These are phyloP conservation scores for Lactarius vividus DNA, from an alignment of 768 basidiomycete genomes.

Conservation along the genomic window DNA sequence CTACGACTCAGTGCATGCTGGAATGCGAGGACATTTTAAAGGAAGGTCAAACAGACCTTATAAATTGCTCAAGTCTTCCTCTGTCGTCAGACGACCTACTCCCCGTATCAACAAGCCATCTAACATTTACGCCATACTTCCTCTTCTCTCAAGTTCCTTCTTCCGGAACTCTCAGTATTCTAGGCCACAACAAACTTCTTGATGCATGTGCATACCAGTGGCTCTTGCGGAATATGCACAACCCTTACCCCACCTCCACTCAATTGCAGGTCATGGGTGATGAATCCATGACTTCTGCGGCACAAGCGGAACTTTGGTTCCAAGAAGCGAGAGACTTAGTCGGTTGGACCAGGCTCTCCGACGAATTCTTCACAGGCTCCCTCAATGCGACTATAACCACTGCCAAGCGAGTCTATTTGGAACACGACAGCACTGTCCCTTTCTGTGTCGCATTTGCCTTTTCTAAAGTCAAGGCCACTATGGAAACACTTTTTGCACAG, in stretches of 20 bases:
- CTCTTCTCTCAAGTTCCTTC: not conserved
- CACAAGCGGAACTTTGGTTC: constrained; percentile 26
- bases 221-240: constrained; percentile 38
- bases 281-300: constrained; percentile 7
- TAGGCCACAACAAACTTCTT: constrained; percentile 7
- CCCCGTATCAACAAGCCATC: too few species aligned
- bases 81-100: not conserved
- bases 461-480: constrained; percentile 31
- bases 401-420: constrained; percentile 32
- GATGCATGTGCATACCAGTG: constrained; percentile 9
- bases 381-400: constrained; percentile 31
- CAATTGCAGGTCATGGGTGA: constrained; percentile 16
- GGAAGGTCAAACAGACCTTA: not conserved
- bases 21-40: not conserved
- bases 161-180: not conserved
- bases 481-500: constrained; percentile 35
- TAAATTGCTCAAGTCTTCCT: not conserved
- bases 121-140: not conserved
- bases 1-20: not conserved
- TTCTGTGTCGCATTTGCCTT: constrained; percentile 30
- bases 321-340: constrained; percentile 26
- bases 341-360: constrained; percentile 27
- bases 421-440: constrained; percentile 19
- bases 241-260: constrained; percentile 48
- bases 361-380: constrained; percentile 29